Percentiles rank a stretch among this genome's conserved stretches.
Evolutionary conservation across 192 early-diverging fungal species (phyloP).

Genomic region (Radiomyces spectabilis): DNA sequence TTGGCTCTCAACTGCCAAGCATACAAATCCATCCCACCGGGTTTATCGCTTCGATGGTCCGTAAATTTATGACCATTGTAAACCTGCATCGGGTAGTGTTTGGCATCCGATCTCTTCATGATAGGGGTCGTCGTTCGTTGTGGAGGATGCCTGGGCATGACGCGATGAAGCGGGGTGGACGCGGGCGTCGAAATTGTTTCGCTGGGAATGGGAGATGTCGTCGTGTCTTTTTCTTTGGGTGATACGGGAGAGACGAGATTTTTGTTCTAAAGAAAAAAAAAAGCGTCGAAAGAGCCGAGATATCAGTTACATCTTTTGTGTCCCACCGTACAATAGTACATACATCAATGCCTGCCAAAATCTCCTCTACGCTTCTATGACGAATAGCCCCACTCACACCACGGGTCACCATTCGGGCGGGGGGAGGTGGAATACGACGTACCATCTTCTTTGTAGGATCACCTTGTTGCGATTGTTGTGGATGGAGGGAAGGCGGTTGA

Average conservation of each 20-base stretch:
- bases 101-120: neutral
- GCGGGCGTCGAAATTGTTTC: no score
- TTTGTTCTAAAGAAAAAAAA: no score
- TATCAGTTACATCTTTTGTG: no score
- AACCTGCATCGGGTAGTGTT: constrained; percentile 5
- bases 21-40: constrained; percentile 23
- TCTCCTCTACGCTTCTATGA: constrained; percentile 49
- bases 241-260: no score
- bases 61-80: constrained; percentile 24
- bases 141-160: no score
- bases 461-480: neutral
- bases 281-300: no score
- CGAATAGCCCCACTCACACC: constrained; percentile 52
- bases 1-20: constrained; percentile 22
- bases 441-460: constrained; percentile 11
- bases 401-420: constrained; percentile 50
- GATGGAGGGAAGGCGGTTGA: no score
- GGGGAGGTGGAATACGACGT: constrained; percentile 39
- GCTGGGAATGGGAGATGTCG: no score
- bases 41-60: constrained; percentile 7
- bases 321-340: no score
- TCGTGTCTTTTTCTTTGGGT: no score
- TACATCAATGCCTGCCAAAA: constrained; percentile 32
- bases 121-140: neutral
- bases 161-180: no score